Conservation (phyloP, 768 basidiomycete species). For the Cyclocybe aegerita region DNA sequence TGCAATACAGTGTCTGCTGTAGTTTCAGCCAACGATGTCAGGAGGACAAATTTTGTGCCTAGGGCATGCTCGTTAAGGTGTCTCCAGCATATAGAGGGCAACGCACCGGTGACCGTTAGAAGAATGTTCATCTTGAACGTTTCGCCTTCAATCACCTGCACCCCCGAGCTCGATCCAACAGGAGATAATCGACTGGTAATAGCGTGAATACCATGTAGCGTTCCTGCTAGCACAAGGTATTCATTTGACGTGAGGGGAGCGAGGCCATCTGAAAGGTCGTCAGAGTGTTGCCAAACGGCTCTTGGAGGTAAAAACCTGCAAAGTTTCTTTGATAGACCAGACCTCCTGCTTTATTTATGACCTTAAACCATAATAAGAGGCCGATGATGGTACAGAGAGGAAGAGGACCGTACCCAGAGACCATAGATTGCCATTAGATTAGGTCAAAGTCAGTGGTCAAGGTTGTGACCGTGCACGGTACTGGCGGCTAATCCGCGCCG, state of each 20-base stretch:
- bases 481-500: too few relatives aligned
- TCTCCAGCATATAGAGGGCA: not conserved
- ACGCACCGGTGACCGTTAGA: constrained; percentile 84
- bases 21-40: constrained; percentile 78
- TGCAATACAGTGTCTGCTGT: constrained; percentile 70
- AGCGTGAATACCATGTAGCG: constrained; percentile 97
- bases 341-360: constrained; percentile 98
- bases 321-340: constrained; percentile 93
- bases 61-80: not conserved
- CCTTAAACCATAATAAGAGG: constrained; percentile 39
- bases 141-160: constrained; percentile 95
- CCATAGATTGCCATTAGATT: constrained; percentile 75
- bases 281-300: constrained; percentile 11
- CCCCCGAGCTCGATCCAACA: constrained; percentile 77
- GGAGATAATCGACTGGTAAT: constrained; percentile 93
- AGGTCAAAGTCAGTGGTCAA: not conserved
- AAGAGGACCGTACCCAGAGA: constrained; percentile 64
- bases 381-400: constrained; percentile 5
- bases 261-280: constrained; percentile 72
- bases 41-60: constrained; percentile 96
- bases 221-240: constrained; percentile 93
- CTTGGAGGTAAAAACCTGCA: constrained; percentile 55
- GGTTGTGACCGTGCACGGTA: not conserved
- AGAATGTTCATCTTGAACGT: constrained; percentile 92
- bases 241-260: constrained; percentile 90